Evolutionary conservation across 345 rosid genomes (phyloP), one percentile per base, ranked within the genome.

Genomic region (Linum trigynum): DNA sequence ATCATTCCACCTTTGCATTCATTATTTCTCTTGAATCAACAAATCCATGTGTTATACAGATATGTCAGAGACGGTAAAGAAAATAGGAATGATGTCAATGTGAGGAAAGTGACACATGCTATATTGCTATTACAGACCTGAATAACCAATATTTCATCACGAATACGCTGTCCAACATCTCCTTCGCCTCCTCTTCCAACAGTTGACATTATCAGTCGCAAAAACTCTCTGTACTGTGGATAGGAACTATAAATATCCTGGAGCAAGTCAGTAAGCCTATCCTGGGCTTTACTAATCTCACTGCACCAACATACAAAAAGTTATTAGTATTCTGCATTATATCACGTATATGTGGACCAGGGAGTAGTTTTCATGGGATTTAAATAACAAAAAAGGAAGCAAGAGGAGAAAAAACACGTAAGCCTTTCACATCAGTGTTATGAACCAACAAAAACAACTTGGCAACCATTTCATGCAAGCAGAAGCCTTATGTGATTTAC

Each of bases 161-260:
- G 85, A 78, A 94, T 94, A 70, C 99, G 86, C 73, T 94, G 99
- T 62, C 99, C 99, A n/a, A 90, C 97, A 76, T 94, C 99, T 68
- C 97, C 99, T 78, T 94, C 96, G 69, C 99, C 99, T 51, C 99
- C 99, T 67, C 99, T 84, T 63, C 99, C 99, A 79, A 94, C 91
- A 65, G 97, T 83, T 58, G 96, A 85, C 95, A 94, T 51, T 76
- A 94, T 85, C 92, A 94, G 85, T 36, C 95, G 82, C 74, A 85
- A 60, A 76, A 88, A 73, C 77, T 94, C 97, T 64, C 88, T 79
- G 72, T 84, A 74, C 77, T 84, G 82, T 53, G 92, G 91, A 78
- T 65, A 62, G 67, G 67, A 77, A 66, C 65, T 66, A 72, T 85
- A 94, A 51, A 80, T 71, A 63, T 82, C 80, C 77, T 90, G 90